phyloP scores from a whole-genome alignment of 1,284 basidiomycete species.

The Phlebopus sp. region DNA sequence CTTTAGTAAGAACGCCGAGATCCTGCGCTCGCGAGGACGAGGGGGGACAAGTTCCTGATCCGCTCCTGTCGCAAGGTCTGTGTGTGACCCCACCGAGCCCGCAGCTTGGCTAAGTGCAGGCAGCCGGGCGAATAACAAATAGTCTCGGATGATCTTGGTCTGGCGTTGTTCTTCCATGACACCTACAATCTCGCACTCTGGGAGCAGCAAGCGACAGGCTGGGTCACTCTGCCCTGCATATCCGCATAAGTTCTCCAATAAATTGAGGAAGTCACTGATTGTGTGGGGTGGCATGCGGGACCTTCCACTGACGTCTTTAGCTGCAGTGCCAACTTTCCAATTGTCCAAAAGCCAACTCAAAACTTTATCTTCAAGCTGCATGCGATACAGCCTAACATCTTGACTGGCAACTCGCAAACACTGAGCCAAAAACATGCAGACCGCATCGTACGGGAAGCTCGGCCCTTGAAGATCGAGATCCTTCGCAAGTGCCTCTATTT shows the following conservation, averaged over 20 bases:
- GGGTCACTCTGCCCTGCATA: conserved; percentile 47
- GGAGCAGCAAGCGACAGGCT: conserved; percentile 50
- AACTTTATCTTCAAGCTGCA: conserved; percentile 82
- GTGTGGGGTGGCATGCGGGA: conserved; percentile 50
- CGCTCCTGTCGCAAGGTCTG: conserved; percentile 5
- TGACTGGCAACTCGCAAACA: conserved; percentile 68
- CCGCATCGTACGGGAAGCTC: conserved; percentile 78
- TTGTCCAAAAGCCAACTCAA: conserved; percentile 78
- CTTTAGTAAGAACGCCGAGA: conserved; percentile 64
- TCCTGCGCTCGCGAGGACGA: conserved; percentile 55
- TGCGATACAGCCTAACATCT: conserved; percentile 77
- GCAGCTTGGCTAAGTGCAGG: conserved; percentile 38
- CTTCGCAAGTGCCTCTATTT: conserved; percentile 73
- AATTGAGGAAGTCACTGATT: conserved; percentile 57
- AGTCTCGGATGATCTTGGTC: conserved; percentile 63
- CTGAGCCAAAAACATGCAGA: conserved; percentile 74
- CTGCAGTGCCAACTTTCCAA: conserved; percentile 57
- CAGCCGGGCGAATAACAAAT: conserved; percentile 62
- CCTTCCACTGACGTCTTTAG: conserved; percentile 34
- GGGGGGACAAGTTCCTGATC: conserved; percentile 41
- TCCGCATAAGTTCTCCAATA: conserved; percentile 63
- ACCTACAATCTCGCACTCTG: conserved; percentile 63
- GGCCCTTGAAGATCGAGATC: conserved; percentile 89
- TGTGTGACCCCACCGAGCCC: background rate
- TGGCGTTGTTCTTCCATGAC: conserved; percentile 56